Base-by-base conservation (phyloP, 208 protist genomes). In the Willaertia magna region DNA sequence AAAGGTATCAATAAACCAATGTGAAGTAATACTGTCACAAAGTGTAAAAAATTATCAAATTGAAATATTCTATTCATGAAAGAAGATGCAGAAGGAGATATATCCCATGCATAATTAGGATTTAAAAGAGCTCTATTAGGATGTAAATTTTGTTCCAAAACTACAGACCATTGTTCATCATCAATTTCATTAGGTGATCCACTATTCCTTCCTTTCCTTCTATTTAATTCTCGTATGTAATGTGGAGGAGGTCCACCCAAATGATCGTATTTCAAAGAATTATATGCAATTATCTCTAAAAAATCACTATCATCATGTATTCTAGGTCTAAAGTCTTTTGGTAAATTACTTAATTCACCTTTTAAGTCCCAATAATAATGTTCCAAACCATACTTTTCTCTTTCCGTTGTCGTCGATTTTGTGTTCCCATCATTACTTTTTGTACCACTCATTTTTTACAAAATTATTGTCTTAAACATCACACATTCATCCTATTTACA, bases 51-150 rank as follows among this genome's bases (percentile, higher is more conserved):
- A 55, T 83, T 83, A n/a, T 48, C 30, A 42, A 83, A 83, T 39
- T 83, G 78, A 83, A 83, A 83, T 22, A 83, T 42, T 42, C 78
- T 1, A 0, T 52, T 52, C 78, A 83, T 83, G 4, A 83, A 46
- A 39, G 46, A 7, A 22, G n/a, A 9, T 40, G 22, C 78, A 55
- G 2, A 55, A 1, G 4, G 1, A n/a, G 76, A 81, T 1, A 40
- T 52, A 42, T 83, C 46, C 78, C 78, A 83, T 18, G 46, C 46
- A 22, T 55, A 4, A 22, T 83, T 83, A 14, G 78, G 78, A 55
- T 83, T 83, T 16, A 67, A 16, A 0, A 67, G 55, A 67, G 55
- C 34, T 67, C 55, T 22, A 67, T 67, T 67, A 0, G 55, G 55
- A 67, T 67, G 55, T 30, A 67, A 34, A 30, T 67, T 67, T 67